Conservation (phyloP, 306 rosid genomes). For the Castanospermum australe region DNA sequence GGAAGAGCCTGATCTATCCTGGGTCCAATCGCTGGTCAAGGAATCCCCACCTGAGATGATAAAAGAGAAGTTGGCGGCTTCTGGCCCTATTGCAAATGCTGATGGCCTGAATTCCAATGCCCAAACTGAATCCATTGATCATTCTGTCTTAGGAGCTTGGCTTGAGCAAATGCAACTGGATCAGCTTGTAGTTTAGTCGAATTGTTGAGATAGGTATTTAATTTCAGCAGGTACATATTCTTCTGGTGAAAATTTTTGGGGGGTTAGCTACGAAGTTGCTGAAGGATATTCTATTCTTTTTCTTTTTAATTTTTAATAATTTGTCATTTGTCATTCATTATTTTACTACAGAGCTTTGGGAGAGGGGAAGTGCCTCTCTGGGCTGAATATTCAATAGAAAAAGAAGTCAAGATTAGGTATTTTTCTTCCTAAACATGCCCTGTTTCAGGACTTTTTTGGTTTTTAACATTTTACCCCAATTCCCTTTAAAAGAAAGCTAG, state of each 20-base stretch:
- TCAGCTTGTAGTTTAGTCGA: constrained; percentile 60
- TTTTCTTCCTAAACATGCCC: constrained; percentile 28
- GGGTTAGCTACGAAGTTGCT: constrained; percentile 7
- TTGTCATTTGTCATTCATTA: constrained; percentile 43
- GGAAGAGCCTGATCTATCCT: constrained; percentile 84
- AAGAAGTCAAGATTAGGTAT: constrained; percentile 40
- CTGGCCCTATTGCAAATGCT: constrained; percentile 47
- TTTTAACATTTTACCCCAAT: not conserved
- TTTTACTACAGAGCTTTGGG: constrained; percentile 37
- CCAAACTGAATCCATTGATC: constrained; percentile 60
- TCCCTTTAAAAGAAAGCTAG: constrained; percentile 19
- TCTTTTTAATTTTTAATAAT: not conserved
- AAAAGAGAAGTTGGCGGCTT: constrained; percentile 57
- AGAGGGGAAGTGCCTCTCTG: constrained; percentile 36
- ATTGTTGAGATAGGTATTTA: constrained; percentile 45
- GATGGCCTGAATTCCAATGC: constrained; percentile 62
- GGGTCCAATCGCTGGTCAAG: constrained; percentile 82
- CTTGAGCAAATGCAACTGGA: constrained; percentile 88
- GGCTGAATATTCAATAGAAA: constrained; percentile 33
- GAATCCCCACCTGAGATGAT: constrained; percentile 76
- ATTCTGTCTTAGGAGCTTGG: constrained; percentile 81
- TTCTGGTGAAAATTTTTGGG: constrained; percentile 34
- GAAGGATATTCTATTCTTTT: constrained; percentile 34
- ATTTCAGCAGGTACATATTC: constrained; percentile 45
- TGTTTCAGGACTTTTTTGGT: constrained; percentile 21